These are phyloP conservation scores for Fusarium praegraminearum DNA, from an alignment of 2,329 filamentous ascomycete species.

Conservation along the genomic window DNA sequence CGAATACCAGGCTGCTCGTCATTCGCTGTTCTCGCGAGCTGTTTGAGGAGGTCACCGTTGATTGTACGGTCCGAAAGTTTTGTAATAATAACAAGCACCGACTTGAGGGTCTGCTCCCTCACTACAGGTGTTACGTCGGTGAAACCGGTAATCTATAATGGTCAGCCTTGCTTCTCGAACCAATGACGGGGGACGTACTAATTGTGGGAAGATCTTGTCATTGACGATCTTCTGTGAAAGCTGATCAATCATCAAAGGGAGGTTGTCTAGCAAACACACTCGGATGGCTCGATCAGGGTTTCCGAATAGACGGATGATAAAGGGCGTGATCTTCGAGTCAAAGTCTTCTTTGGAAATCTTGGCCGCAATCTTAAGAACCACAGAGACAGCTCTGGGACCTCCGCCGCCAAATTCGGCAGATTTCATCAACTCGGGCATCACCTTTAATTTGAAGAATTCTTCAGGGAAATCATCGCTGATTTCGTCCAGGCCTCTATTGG, in stretches of 20 bases:
- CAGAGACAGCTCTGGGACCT: conserved; percentile 87
- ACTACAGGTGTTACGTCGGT: conserved; percentile 92
- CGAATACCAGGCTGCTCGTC: conserved; percentile 97
- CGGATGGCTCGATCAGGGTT: conserved; percentile 93
- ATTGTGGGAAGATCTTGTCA: conserved; percentile 95
- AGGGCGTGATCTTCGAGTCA: conserved; percentile 83
- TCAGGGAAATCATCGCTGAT: conserved; percentile 95
- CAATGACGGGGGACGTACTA: conserved; percentile 65
- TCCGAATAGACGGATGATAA: conserved; percentile 86
- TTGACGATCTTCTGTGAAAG: conserved; percentile 90
- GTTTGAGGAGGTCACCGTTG: conserved; percentile 90
- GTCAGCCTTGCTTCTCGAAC: conserved; percentile 42
- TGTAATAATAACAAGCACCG: conserved; percentile 84
- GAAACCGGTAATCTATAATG: conserved; percentile 83
- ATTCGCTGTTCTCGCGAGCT: conserved; percentile 95
- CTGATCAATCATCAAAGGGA: conserved; percentile 91
- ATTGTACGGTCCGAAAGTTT: conserved; percentile 94
- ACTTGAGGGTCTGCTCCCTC: conserved; percentile 95
- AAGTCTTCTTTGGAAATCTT: conserved; percentile 94
- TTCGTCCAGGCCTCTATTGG: conserved; percentile 78
- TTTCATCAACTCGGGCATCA: conserved; percentile 94
- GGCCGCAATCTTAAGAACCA: conserved; percentile 90
- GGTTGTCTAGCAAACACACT: conserved; percentile 88
- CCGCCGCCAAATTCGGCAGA: conserved; percentile 98
- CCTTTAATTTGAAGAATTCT: conserved; percentile 98